Evolutionary conservation across 371 early-diverging fungal species (phyloP).

Genomic region (Mortierella sp.): DNA sequence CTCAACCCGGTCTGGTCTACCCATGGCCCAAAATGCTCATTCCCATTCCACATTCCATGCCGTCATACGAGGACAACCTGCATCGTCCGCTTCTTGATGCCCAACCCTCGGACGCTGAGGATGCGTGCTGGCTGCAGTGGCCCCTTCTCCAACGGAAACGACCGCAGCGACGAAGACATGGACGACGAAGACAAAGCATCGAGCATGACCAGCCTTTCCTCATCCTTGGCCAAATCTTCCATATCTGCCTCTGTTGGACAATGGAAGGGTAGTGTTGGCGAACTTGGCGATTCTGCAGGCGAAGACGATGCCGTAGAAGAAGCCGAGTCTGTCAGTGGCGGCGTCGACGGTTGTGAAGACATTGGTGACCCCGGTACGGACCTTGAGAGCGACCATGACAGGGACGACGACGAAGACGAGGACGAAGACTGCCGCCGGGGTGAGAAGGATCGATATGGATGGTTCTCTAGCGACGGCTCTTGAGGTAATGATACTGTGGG

Average conservation of each 20-base stretch:
- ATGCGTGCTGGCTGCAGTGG: constrained; percentile 28
- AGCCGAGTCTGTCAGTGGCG: constrained; percentile 30
- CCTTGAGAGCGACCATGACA: constrained; percentile 18
- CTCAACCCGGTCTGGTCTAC: no score
- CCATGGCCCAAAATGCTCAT: no score
- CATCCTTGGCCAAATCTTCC: constrained; percentile 1
- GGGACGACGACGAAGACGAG: constrained; percentile 22
- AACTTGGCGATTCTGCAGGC: constrained; percentile 37
- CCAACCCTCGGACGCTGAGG: constrained; percentile 39
- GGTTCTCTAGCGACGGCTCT: not conserved
- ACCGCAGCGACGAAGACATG: constrained; percentile 2
- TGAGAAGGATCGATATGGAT: not conserved
- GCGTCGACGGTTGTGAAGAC: constrained; percentile 34
- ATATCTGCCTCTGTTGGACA: constrained; percentile 4
- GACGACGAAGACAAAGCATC: constrained; percentile 22
- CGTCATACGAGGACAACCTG: constrained; percentile 38
- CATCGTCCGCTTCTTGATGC: constrained; percentile 33
- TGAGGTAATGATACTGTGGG: constrained; percentile 18
- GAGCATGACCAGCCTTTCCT: constrained; percentile 21
- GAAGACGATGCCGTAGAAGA: constrained; percentile 36
- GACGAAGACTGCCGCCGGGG: not conserved
- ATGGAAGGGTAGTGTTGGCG: constrained; percentile 19
- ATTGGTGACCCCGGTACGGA: constrained; percentile 13
- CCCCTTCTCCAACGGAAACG: constrained; percentile 10
- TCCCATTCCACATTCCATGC: not conserved